Conservation (phyloP, 345 rosid genomes). For the Euphorbia lathyris region DNA sequence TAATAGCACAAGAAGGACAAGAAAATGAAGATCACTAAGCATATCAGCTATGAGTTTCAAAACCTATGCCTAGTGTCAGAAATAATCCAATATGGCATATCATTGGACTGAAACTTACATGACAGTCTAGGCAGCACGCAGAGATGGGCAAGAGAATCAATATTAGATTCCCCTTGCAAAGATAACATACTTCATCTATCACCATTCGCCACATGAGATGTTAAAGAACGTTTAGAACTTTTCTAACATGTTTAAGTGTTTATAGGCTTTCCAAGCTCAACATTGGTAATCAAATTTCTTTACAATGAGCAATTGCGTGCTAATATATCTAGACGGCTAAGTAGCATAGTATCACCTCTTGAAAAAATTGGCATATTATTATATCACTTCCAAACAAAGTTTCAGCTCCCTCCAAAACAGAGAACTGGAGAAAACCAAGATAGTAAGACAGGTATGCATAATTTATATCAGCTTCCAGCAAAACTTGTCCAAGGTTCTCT, state of each 20-base stretch:
- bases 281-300: not conserved
- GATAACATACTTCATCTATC: not conserved
- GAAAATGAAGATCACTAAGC: not conserved
- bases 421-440: not conserved
- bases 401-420: not conserved
- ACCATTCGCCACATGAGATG: not conserved
- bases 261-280: not conserved
- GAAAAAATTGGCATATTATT: not conserved
- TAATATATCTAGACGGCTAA: not conserved
- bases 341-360: not conserved
- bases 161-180: not conserved
- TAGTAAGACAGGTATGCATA: not conserved
- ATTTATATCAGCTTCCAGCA: no score
- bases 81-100: not conserved
- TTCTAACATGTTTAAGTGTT: not conserved
- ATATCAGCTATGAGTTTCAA: not conserved
- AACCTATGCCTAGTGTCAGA: not conserved
- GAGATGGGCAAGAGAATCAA: not conserved
- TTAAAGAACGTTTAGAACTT: not conserved
- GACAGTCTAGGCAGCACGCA: not conserved
- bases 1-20: not conserved
- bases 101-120: not conserved
- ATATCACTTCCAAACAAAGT: not conserved
- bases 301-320: not conserved
- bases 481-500: not conserved